Conservation (phyloP, 1,284 basidiomycete species). For the Irpex sp. region DNA sequence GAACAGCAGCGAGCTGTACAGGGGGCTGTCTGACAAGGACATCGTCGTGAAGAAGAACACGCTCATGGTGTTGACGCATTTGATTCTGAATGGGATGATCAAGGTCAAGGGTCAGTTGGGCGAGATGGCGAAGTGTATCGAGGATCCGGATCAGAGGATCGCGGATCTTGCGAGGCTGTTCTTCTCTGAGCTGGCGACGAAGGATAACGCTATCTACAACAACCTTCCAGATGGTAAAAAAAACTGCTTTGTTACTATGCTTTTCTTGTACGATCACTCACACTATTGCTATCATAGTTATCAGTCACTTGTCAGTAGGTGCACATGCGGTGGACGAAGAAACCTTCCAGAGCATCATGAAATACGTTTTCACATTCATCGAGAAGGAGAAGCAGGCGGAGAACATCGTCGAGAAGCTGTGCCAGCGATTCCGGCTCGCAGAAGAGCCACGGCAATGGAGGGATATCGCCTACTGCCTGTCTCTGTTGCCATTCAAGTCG, state of each 20-base stretch:
- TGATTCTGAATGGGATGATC: constrained; percentile 98
- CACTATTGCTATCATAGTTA: constrained; percentile 46
- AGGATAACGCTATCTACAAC: constrained; percentile 99
- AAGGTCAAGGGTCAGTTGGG: constrained; percentile 99
- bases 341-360: constrained; percentile 88
- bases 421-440: constrained; percentile 87
- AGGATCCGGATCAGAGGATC: constrained; percentile 88
- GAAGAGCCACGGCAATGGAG: constrained; percentile 94
- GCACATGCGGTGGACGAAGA: constrained; percentile 93
- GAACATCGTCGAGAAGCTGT: constrained; percentile 90
- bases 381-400: constrained; percentile 99
- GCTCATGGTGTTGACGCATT: constrained; percentile 95
- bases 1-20: constrained; percentile 94
- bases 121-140: constrained; percentile 98
- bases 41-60: constrained; percentile 98
- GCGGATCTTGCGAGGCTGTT: constrained; percentile 94
- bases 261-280: background rate
- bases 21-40: constrained; percentile 84
- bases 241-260: constrained; percentile 6
- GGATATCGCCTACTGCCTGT: constrained; percentile 95
- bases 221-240: constrained; percentile 86
- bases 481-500: constrained; percentile 93
- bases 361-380: constrained; percentile 94
- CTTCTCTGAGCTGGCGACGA: constrained; percentile 94
- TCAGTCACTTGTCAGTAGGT: constrained; percentile 90